Percentiles rank a stretch among this genome's conserved stretches.
phyloP scores from a whole-genome alignment of 306 rosid species.

The Corylus americana region DNA sequence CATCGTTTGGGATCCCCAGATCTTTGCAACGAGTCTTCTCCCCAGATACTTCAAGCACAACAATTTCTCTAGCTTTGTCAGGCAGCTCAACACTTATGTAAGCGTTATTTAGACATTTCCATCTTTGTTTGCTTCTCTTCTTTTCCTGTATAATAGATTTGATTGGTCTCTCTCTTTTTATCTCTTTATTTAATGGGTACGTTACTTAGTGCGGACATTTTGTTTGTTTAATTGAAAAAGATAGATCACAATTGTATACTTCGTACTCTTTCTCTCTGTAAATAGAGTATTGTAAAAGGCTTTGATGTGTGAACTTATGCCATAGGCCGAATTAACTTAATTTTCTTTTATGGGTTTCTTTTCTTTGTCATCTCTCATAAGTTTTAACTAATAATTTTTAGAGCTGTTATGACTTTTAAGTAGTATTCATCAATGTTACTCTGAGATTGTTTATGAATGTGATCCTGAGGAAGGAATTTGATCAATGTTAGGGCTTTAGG shows the following conservation, averaged over 20 bases:
- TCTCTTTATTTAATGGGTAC: slow-evolving; percentile 12
- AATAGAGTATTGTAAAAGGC: no score
- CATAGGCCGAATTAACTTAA: no score
- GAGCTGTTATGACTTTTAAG: no score
- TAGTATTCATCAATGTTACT: background rate
- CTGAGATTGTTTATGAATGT: slow-evolving; percentile 12
- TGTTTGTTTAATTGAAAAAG: slow-evolving; percentile 27
- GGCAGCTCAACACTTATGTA: slow-evolving; percentile 95
- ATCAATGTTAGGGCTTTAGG: slow-evolving; percentile 66
- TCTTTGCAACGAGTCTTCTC: slow-evolving; percentile 61
- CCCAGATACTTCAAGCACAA: slow-evolving; percentile 90
- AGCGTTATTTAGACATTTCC: slow-evolving; percentile 27
- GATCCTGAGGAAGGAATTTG: slow-evolving; percentile 31
- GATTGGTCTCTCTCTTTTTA: slow-evolving; percentile 12
- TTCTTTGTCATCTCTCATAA: no score
- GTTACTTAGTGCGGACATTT: slow-evolving; percentile 17
- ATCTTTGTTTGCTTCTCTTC: background rate
- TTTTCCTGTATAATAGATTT: background rate
- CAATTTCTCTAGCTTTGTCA: slow-evolving; percentile 92
- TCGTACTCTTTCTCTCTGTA: no score
- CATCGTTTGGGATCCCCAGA: slow-evolving; percentile 81
- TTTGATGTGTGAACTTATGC: no score
- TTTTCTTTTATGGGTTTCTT: no score
- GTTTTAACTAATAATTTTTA: no score
- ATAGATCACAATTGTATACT: no score